These are phyloP conservation scores for Penicillium subrubescens DNA, from an alignment of 495 filamentous ascomycete species.

Conservation along the genomic window DNA sequence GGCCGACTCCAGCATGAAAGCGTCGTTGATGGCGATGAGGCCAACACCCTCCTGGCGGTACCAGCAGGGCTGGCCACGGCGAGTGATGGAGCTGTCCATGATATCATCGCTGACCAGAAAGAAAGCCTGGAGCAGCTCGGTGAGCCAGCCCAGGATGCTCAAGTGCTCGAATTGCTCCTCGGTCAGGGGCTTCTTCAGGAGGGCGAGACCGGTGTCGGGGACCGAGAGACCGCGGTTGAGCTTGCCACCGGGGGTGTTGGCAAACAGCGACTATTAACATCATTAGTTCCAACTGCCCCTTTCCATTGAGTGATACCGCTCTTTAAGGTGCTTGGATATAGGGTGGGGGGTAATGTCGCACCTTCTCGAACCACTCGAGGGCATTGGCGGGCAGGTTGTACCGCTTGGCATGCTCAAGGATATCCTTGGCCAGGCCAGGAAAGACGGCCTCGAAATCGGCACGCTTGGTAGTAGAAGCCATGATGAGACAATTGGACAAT, in stretches of 20 bases:
- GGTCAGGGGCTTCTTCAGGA: conserved; percentile 70
- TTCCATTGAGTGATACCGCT: background rate
- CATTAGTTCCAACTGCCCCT: background rate
- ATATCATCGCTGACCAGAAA: conserved; percentile 99
- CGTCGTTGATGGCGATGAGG: conserved; percentile 96
- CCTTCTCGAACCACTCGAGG: conserved; percentile 85
- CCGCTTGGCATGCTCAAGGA: conserved; percentile 70
- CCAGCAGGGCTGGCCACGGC: conserved; percentile 93
- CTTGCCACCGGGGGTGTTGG: conserved; percentile 92
- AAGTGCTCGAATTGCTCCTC: conserved; percentile 82
- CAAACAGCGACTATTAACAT: conserved; percentile 63
- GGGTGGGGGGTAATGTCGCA: conserved; percentile 36
- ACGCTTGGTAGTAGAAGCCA: conserved; percentile 68
- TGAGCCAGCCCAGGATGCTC: conserved; percentile 91
- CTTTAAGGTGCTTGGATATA: background rate
- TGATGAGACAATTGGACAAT: conserved; percentile 34
- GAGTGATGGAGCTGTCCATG: conserved; percentile 93
- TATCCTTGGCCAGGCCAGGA: conserved; percentile 73
- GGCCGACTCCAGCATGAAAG: conserved; percentile 89
- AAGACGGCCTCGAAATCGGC: conserved; percentile 89
- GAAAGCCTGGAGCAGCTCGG: conserved; percentile 96
- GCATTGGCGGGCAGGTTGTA: conserved; percentile 83
- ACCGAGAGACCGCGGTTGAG: conserved; percentile 99
- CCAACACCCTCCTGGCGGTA: conserved; percentile 85
- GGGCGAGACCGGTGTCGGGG: conserved; percentile 81